A percentile compares a stretch with the other conserved stretches of the same genome.
phyloP scores from a whole-genome alignment of 2,329 filamentous ascomycete species.

The Neoscytalidium dimidiatum region DNA sequence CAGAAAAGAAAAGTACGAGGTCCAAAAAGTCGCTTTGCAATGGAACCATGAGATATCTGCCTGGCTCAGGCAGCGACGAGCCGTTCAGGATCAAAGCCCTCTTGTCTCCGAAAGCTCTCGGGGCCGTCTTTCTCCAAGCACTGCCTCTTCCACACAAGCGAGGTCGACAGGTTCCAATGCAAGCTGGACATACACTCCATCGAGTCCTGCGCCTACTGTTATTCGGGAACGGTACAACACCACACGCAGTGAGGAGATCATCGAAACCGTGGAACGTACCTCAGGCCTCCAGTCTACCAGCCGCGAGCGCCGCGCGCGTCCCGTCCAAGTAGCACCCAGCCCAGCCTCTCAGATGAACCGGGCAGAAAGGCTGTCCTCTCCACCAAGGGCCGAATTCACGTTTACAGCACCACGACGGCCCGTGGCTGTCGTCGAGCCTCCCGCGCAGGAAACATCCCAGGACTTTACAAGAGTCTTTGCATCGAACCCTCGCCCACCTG shows the following conservation, averaged over 20 bases:
- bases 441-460: no score
- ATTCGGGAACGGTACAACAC: background rate
- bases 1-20: no score
- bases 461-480: background rate
- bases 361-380: background rate
- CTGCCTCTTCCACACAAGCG: background rate
- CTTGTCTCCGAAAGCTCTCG: background rate
- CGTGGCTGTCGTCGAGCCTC: background rate
- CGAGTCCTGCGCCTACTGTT: background rate
- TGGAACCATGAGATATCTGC: background rate
- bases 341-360: background rate
- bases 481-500: background rate
- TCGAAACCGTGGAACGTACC: background rate
- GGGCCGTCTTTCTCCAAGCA: background rate
- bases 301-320: background rate
- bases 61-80: background rate
- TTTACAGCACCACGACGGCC: background rate
- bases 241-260: background rate
- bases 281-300: background rate
- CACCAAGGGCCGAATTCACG: background rate
- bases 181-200: background rate
- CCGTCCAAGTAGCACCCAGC: background rate
- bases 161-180: background rate
- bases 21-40: background rate
- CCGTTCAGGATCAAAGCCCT: background rate